A percentile compares a stretch with the other conserved stretches of the same genome.
Conservation (phyloP, 768 basidiomycete genomes). For the Pleurotus tuber-regium region DNA sequence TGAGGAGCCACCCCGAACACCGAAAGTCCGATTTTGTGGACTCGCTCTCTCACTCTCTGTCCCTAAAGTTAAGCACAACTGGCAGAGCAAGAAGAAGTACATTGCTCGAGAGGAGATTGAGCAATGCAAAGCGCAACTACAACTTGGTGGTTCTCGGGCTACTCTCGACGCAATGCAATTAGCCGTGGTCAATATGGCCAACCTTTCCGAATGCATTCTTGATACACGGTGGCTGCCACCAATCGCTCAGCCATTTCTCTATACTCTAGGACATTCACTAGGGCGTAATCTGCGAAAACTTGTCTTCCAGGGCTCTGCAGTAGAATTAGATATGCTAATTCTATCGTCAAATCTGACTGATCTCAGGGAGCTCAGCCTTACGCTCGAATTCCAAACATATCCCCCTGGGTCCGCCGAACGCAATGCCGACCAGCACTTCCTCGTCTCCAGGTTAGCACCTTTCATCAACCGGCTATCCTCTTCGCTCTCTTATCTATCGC, state of each 20-base stretch:
- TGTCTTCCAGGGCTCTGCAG: neutral
- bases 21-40: neutral
- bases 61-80: neutral
- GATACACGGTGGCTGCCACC: neutral
- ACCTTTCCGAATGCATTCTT: neutral
- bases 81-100: no score
- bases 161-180: neutral
- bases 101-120: no score
- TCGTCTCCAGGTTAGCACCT: neutral
- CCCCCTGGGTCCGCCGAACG: constrained; percentile 23
- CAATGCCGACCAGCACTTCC: neutral
- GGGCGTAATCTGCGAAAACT: constrained; percentile 10
- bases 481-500: constrained; percentile 25
- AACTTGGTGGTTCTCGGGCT: neutral
- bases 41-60: neutral
- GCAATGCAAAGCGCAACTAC: no score
- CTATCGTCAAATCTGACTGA: neutral
- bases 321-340: constrained; percentile 7
- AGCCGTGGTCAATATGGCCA: neutral
- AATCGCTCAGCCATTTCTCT: neutral
- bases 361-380: constrained; percentile 4
- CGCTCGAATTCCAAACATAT: constrained; percentile 18
- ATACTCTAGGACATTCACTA: no score
- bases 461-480: neutral
- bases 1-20: neutral